phyloP scores from a whole-genome alignment of 495 filamentous ascomycete genomes.

The Podospora pseudoanserina region DNA sequence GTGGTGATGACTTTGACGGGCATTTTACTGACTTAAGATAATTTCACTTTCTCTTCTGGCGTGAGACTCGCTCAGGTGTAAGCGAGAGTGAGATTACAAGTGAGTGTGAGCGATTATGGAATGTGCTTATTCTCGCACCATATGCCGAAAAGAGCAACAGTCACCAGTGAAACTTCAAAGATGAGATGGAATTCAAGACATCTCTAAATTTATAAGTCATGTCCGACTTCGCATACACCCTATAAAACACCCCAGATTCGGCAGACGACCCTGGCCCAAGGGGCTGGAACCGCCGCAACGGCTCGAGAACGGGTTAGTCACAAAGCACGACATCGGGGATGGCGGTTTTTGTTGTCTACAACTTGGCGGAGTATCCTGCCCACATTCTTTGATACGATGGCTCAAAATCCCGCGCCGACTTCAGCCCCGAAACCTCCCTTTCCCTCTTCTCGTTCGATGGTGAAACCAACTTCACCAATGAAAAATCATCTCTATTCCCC shows the following conservation, averaged over 20 bases:
- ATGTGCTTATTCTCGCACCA: not conserved
- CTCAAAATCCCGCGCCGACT: not conserved
- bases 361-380: not conserved
- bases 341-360: not conserved
- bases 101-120: not conserved
- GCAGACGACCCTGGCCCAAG: not conserved
- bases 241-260: not conserved
- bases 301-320: slow-evolving; percentile 9
- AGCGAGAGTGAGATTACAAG: not conserved
- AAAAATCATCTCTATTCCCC: not conserved
- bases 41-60: not conserved
- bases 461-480: not conserved
- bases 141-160: not conserved
- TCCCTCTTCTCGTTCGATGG: not conserved
- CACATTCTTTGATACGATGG: not conserved
- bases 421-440: not conserved
- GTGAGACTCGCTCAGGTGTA: not conserved
- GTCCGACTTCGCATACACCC: not conserved
- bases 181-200: not conserved
- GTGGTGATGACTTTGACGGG: slow-evolving; percentile 36
- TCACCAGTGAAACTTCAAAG: not conserved
- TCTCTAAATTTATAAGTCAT: not conserved
- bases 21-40: slow-evolving; percentile 18
- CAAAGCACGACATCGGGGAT: slow-evolving; percentile 9
- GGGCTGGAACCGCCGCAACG: slow-evolving; percentile 11